Base-by-base conservation (phyloP, 2,329 filamentous ascomycete species). In the Lachnellula subtilissima region DNA sequence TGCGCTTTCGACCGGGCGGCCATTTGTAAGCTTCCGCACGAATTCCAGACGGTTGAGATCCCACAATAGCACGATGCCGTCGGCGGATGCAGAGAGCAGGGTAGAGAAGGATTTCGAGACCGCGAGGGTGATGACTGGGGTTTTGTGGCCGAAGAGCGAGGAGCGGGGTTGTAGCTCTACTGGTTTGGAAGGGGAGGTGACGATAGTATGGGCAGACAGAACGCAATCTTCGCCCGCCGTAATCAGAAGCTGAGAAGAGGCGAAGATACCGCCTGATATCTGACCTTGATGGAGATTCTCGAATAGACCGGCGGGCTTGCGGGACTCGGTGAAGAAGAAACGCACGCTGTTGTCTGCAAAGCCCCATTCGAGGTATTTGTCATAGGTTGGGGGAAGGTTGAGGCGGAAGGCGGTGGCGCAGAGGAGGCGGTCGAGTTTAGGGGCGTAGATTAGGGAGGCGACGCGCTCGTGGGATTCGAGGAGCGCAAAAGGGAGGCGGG, bases 291-390 rank as follows among this genome's bases (percentile, higher is more conserved):
- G 94, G 2, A 97, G 78, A 68, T 97, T 95, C 71, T 99, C 94
- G 68, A 93, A 96, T 17, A 97, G 80, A 0, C 93, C 93, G 37
- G 95, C 84, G 22, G 88, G 78, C 76, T 90, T 92, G 67, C 89
- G 86, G 56, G 84, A 89, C 63, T 96, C 91, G 48, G 87, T 85
- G 54, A 88, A 84, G 74, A 90, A 96, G 76, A 99, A 97, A 4
- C 94, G 87, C 28, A 99, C 82, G 63, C 90, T 95, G 64, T 89
- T 90, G 71, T 99, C 94, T 0, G 90, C 88, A 65, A 95, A 97
- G 1, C 93, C 93, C 93, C 93, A 97, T 74, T 97, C 91, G 63
- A 97, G 81, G 67, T 91, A 96, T 65, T 91, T 91, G 72, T 97
- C 92, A 68, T 91, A 96, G 50, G 77, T 75, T 0, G 93, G 92